A percentile compares a stretch with the other conserved stretches of the same genome.
These are phyloP conservation scores for Populus ilicifolia DNA, from an alignment of 345 rosid species.

Conservation along the genomic window DNA sequence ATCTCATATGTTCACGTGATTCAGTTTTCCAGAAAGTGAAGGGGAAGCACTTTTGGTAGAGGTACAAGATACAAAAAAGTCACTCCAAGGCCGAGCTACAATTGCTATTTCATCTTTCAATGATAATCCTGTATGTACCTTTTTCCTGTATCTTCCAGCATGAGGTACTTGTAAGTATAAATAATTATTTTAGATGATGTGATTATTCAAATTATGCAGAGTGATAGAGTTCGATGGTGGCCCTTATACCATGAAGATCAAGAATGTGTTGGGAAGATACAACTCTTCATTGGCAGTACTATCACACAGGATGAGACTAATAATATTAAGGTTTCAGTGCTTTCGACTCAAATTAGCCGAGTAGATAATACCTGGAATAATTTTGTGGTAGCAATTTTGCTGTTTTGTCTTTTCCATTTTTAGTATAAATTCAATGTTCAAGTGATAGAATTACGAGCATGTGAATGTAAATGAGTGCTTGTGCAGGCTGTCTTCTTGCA, in stretches of 20 bases:
- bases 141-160: constrained; percentile 16
- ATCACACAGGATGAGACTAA: constrained; percentile 58
- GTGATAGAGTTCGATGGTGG: constrained; percentile 86
- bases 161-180: constrained; percentile 1
- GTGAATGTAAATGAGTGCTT: not conserved
- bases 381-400: not conserved
- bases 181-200: not conserved
- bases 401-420: not conserved
- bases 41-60: constrained; percentile 75
- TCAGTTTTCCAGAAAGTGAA: constrained; percentile 86
- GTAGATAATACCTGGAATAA: not conserved
- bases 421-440: not conserved
- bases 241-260: constrained; percentile 79
- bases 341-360: not conserved
- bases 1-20: constrained; percentile 19
- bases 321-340: constrained; percentile 62
- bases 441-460: not conserved
- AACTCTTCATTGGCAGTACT: constrained; percentile 68
- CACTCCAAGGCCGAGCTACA: constrained; percentile 64
- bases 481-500: not conserved
- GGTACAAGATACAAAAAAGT: constrained; percentile 67
- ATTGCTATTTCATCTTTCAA: constrained; percentile 67
- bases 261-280: constrained; percentile 96
- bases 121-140: constrained; percentile 61
- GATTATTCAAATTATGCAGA: constrained; percentile 41